These are phyloP conservation scores for Fusarium sp. DNA, from an alignment of 2,329 filamentous ascomycete genomes.

Conservation along the genomic window DNA sequence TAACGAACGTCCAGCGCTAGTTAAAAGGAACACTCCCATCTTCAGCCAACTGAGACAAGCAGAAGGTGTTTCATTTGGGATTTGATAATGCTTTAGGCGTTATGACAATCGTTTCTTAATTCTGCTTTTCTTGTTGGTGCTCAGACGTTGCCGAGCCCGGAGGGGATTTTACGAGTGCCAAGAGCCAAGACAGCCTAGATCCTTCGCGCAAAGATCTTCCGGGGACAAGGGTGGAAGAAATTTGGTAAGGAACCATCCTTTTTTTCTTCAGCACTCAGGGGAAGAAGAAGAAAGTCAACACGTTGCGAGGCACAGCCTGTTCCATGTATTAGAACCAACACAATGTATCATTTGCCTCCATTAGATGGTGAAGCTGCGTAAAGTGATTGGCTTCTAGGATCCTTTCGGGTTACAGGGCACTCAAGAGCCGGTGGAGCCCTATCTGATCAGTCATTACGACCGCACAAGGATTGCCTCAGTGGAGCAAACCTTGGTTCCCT, in stretches of 20 bases:
- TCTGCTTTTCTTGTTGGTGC: slow-evolving; percentile 1
- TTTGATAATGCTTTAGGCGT: neutral
- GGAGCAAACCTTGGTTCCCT: too few relatives aligned
- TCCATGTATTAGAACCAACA: neutral
- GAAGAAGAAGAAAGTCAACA: neutral
- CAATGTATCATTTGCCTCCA: neutral
- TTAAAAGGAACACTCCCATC: slow-evolving; percentile 20
- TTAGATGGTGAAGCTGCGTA: neutral
- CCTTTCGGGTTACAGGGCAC: neutral
- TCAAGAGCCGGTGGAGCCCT: neutral
- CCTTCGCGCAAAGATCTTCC: slow-evolving; percentile 5
- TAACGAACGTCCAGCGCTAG: neutral
- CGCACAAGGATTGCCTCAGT: neutral
- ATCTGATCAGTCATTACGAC: neutral
- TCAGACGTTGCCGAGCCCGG: slow-evolving; percentile 6
- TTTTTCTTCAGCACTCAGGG: slow-evolving; percentile 7
- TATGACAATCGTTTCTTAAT: slow-evolving; percentile 10
- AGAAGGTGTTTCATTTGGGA: neutral
- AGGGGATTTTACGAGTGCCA: neutral
- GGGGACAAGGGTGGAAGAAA: too few relatives aligned
- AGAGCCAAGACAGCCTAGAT: too few relatives aligned
- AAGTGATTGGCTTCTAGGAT: slow-evolving; percentile 24
- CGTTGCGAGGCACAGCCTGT: too few relatives aligned
- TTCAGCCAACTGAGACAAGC: slow-evolving; percentile 16
- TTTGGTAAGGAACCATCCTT: neutral